Evolutionary conservation across 805 yeast genomes (phyloP).

Genomic region (Saccharomycopsis sp.): DNA sequence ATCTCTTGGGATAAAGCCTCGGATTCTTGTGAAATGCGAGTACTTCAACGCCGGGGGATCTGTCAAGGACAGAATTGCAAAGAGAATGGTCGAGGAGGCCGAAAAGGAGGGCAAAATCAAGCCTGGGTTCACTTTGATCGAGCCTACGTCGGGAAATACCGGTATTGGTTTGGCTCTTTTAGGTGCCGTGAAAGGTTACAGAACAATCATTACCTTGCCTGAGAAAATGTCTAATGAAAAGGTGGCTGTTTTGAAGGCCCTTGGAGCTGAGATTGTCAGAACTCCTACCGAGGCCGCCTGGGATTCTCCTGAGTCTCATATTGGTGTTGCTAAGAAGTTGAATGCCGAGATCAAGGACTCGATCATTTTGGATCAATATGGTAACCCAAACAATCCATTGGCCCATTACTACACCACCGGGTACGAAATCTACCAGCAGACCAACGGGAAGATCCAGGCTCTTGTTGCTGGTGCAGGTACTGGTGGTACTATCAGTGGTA

Average conservation of each 20-base stretch:
- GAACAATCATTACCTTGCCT: constrained; percentile 82
- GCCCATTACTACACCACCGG: constrained; percentile 87
- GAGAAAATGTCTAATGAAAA: constrained; percentile 91
- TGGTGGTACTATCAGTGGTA: constrained; percentile 87
- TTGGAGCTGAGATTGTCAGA: constrained; percentile 86
- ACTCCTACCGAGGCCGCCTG: constrained; percentile 91
- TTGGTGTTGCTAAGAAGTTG: constrained; percentile 77
- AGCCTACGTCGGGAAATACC: constrained; percentile 88
- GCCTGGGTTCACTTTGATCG: constrained; percentile 82
- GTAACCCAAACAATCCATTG: constrained; percentile 68
- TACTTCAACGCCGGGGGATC: constrained; percentile 87
- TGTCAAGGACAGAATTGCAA: constrained; percentile 83
- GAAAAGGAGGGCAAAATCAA: constrained; percentile 70
- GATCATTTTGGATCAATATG: constrained; percentile 77
- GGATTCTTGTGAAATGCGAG: constrained; percentile 68
- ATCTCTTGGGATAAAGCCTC: constrained; percentile 66
- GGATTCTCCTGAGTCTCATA: constrained; percentile 88
- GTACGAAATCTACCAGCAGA: constrained; percentile 76
- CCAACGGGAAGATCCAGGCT: constrained; percentile 62
- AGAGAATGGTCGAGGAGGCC: constrained; percentile 81
- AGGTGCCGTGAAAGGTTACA: constrained; percentile 82
- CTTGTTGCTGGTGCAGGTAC: constrained; percentile 92
- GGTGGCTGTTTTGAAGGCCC: constrained; percentile 78
- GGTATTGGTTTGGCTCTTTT: constrained; percentile 85
- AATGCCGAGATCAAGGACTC: constrained; percentile 82